A percentile compares a stretch with the other conserved stretches of the same genome.
Conservation (phyloP, 1,284 basidiomycete genomes). For the Boletellus dicymbophilus region DNA sequence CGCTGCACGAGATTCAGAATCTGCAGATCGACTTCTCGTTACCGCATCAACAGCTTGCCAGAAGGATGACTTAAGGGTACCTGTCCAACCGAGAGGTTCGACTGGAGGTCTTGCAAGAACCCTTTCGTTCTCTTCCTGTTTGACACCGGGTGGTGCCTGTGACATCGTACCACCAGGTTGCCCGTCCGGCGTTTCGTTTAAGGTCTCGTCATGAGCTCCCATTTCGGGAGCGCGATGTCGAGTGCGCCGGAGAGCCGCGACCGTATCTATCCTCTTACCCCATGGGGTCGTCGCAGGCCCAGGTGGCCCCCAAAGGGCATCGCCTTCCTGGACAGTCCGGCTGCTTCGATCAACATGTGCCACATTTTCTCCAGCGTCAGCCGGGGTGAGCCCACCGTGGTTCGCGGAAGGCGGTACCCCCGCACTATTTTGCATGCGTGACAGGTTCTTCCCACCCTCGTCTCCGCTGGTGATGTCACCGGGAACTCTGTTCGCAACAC, state of each 20-base stretch:
- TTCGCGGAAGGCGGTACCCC: background rate
- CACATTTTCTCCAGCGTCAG: background rate
- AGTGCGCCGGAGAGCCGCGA: constrained; percentile 25
- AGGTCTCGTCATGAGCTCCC: constrained; percentile 11
- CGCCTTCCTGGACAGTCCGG: background rate
- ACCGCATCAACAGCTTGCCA: constrained; percentile 37
- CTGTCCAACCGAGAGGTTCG: constrained; percentile 32
- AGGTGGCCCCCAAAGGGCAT: constrained; percentile 20
- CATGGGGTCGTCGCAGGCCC: constrained; percentile 29
- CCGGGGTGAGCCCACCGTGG: background rate
- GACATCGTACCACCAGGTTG: background rate
- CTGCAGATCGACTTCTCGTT: constrained; percentile 21
- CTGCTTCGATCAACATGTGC: background rate
- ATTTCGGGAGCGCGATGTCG: constrained; percentile 9
- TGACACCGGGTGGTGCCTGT: background rate
- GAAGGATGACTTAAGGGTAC: constrained; percentile 36
- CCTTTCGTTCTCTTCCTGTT: background rate
- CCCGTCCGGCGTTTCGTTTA: constrained; percentile 7
- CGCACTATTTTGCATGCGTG: background rate
- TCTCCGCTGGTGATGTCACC: constrained; percentile 44
- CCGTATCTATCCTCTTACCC: constrained; percentile 24
- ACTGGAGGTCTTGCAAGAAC: background rate
- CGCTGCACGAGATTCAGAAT: background rate
- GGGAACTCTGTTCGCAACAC: constrained; percentile 43
- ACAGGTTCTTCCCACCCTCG: constrained; percentile 29